Base-by-base conservation (phyloP, 257 asterid species). In the Apocynum venetum region DNA sequence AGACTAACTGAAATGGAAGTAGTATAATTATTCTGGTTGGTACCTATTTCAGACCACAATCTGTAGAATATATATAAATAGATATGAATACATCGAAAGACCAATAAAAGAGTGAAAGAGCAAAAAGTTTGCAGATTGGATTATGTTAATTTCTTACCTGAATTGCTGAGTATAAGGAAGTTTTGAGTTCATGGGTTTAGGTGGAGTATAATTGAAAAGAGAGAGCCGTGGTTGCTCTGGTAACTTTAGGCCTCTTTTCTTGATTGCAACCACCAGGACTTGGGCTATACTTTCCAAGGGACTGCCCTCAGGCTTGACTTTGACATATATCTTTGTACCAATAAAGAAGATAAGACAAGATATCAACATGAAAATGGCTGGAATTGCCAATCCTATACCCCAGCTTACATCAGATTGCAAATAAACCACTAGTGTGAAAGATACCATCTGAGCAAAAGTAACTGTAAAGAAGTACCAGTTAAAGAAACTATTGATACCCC, bases 401-500 rank as follows among this genome's bases (percentile, higher is more conserved):
- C 96, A 93, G 82, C 96, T 91, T 0, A 93, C 81, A 68, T 89
- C 83, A 0, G 96, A 83, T 73, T 92, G 97, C 40, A 91, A 85
- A 53, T 91, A 92, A 3, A 92, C 93, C 6, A 92, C 93, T 6
- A 87, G 77, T 3, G 97, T 88, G 12, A 91, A 87, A 0, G 97
- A 87, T 47, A 91, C 83, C 74, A 91, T 85, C 44, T 78, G 77
- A 0, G 97, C 92, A 71, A 93, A 85, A 8, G 92, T 91, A 11
- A 88, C 49, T 38, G 96, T 88, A 85, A 93, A 89, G 25, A 85
- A 91, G 76, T 89, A 93, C 97, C 97, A 92, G 20, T 92, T 92
- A 88, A 92, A 91, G 90, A 92, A 92, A 46, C 97, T 88, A 69
- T 83, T 86, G 47, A 88, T 85, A 1, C 96, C 93, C 80, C 90